These are phyloP conservation scores for Microdochium bolleyi DNA, from an alignment of 2,329 filamentous ascomycete species.

Conservation along the genomic window DNA sequence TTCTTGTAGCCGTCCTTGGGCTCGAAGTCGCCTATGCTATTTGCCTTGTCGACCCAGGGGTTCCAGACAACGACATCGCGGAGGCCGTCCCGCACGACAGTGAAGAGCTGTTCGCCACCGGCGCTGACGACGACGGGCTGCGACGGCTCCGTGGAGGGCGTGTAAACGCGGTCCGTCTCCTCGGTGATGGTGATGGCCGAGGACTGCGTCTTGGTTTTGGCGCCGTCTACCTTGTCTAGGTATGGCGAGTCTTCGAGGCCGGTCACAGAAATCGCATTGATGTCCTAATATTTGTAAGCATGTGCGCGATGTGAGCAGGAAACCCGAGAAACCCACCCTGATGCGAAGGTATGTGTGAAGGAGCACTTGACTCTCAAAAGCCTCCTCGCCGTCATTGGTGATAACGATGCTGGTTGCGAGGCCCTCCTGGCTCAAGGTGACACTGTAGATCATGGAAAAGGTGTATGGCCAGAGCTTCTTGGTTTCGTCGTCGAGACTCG, in stretches of 20 bases:
- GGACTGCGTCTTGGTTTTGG: slow-evolving; percentile 56
- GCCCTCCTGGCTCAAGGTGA: slow-evolving; percentile 68
- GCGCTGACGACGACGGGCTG: slow-evolving; percentile 53
- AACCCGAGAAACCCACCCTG: slow-evolving; percentile 46
- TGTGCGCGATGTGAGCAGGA: slow-evolving; percentile 1
- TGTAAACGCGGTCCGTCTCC: slow-evolving; percentile 88
- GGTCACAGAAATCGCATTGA: slow-evolving; percentile 61
- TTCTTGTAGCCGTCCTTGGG: slow-evolving; percentile 86
- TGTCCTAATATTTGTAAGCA: slow-evolving; percentile 52
- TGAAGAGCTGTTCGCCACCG: slow-evolving; percentile 56
- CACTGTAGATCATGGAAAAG: slow-evolving; percentile 89
- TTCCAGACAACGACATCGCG: slow-evolving; percentile 94
- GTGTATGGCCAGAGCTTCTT: slow-evolving; percentile 74
- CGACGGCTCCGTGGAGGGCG: slow-evolving; percentile 53
- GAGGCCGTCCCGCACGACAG: slow-evolving; percentile 76
- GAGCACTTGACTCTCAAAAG: slow-evolving; percentile 87
- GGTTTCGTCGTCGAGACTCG: slow-evolving; percentile 60
- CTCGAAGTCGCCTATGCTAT: slow-evolving; percentile 75
- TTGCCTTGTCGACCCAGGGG: slow-evolving; percentile 82
- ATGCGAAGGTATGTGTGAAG: slow-evolving; percentile 86
- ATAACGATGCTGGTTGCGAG: slow-evolving; percentile 79
- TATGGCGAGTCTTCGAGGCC: slow-evolving; percentile 74
- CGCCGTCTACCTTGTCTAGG: slow-evolving; percentile 72
- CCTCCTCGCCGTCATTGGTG: slow-evolving; percentile 73
- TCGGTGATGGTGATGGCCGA: slow-evolving; percentile 60